Conservation (phyloP, 805 yeast species). For the Hermanozyma aechmeae region DNA sequence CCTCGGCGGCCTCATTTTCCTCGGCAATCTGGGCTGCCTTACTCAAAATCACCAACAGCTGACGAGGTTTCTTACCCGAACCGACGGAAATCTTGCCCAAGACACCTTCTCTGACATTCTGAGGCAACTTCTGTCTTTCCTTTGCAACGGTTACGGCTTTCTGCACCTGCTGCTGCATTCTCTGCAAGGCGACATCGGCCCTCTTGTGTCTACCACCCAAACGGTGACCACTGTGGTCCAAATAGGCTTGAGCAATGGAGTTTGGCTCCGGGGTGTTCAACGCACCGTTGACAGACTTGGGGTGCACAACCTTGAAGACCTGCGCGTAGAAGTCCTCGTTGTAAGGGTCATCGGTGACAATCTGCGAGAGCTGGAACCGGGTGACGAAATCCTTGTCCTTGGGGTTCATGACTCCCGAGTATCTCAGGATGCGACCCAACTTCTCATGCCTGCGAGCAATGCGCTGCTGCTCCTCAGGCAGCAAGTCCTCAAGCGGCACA, state of each 20-base stretch:
- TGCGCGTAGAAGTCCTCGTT: slow-evolving; percentile 95
- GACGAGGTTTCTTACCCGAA: slow-evolving; percentile 80
- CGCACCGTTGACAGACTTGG: slow-evolving; percentile 16
- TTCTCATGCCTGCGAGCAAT: slow-evolving; percentile 63
- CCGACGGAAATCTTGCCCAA: slow-evolving; percentile 78
- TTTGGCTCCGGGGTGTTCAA: slow-evolving; percentile 46
- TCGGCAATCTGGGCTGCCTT: slow-evolving; percentile 35
- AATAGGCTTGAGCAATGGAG: slow-evolving; percentile 85
- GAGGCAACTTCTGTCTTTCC: slow-evolving; percentile 65
- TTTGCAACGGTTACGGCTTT: slow-evolving; percentile 93
- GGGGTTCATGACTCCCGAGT: slow-evolving; percentile 93
- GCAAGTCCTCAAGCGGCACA: slow-evolving; percentile 31
- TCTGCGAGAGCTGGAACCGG: slow-evolving; percentile 87
- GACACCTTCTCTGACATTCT: slow-evolving; percentile 72
- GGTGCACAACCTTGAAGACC: slow-evolving; percentile 60
- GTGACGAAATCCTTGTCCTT: slow-evolving; percentile 95
- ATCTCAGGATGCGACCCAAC: slow-evolving; percentile 65
- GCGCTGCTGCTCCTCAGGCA: slow-evolving; percentile 67
- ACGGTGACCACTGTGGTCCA: slow-evolving; percentile 87
- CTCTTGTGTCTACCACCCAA: slow-evolving; percentile 77
- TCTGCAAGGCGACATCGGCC: slow-evolving; percentile 84
- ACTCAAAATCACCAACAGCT: slow-evolving; percentile 59
- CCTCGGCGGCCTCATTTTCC: slow-evolving; percentile 15
- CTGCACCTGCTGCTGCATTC: slow-evolving; percentile 97
- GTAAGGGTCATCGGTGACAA: slow-evolving; percentile 94